Base-by-base conservation (phyloP, 192 early-diverging fungal species). In the Entomortierella parvispora region DNA sequence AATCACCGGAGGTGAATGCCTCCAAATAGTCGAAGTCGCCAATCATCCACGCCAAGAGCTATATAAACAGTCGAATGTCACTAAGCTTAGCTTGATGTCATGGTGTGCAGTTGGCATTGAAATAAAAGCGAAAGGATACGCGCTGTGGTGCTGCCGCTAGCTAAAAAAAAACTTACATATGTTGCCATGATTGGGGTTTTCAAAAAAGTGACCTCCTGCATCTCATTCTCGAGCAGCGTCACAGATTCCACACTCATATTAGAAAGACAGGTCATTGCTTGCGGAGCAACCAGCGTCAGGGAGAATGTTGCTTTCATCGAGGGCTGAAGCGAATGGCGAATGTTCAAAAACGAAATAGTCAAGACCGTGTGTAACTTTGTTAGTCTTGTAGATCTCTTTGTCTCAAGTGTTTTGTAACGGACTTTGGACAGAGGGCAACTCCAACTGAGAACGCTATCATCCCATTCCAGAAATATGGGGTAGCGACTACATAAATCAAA, bases 1-100 rank as follows among this genome's bases (percentile, higher is more conserved):
- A 83, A 10, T 71, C 62, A 2, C 65, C 71, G 22, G 60, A 57
- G 1, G 79, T 69, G 52, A 53, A 69, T 26, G 69, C 69, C 23
- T 70, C 78, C n/a, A 83, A 63, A 33, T 70, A 71, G 18, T 84
- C 83, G 50, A 89, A 69, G 22, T 84, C 82, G 25, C 83, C 79
- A 26, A 87, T 80, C 17, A 67, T 84, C 76, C 85, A 88, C 32
- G 87, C 87, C 22, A 88, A 57, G 2, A 88, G 62, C 70, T 94
- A 92, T 42, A 34, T 40, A 40, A 9, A 12, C 17, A 31, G 15
- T 31, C 8, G 15, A 64, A 11, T 11, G 51, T 10, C 10, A n/a
- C n/a, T n/a, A n/a, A n/a, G n/a, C n/a, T n/a, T n/a, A n/a, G n/a
- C n/a, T n/a, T n/a, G n/a, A n/a, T n/a, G n/a, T n/a, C n/a, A n/a